Evolutionary conservation across 169 alveolate species (phyloP), one percentile per base, ranked within the genome.

Genomic region (Blepharisma undulans): DNA sequence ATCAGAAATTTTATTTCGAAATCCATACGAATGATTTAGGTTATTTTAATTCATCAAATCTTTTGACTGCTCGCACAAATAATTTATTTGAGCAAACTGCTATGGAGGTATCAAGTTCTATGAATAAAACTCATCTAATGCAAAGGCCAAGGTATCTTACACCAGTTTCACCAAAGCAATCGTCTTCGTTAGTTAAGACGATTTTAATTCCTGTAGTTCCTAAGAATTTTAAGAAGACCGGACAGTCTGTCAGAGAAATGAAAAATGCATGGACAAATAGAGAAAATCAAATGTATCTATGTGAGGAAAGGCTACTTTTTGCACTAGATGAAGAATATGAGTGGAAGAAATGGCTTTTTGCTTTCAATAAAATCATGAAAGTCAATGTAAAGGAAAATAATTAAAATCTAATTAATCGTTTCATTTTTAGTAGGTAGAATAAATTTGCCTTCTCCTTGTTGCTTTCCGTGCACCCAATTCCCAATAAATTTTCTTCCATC

Each of bases 361-460:
- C 87, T 33, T 79, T 79, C 61, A 79, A 19, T 4, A 22, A 29
- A 25, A 25, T 74, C 16, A 29, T 74, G 80, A 74, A 74, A 74
- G 80, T 74, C 1, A 29, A 18, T 25, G 80, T 74, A 25, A 72
- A 25, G 29, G 33, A 29, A 16, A 10, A 72, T 72, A 72, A 72
- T 48, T 48, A 48, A 48, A n/a, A 48, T 48, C 66, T 48, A 48
- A 48, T 48, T 48, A 48, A 48, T 48, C 66, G 66, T 48, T 48
- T 48, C 66, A 74, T 74, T 18, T 74, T 29, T 29, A 74, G 30
- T 74, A 74, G 81, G 81, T 29, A 74, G 18, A 27, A 79, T 33
- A 79, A 33, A 79, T 32, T 30, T 79, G 29, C 89, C 89, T 25
- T 84, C n/a, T 0, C 89, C 89, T 48, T 84, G 77, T 30, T 59